These are phyloP conservation scores for Chimonanthus praecox DNA, from an alignment of 164 flowering plant species.

Conservation along the genomic window DNA sequence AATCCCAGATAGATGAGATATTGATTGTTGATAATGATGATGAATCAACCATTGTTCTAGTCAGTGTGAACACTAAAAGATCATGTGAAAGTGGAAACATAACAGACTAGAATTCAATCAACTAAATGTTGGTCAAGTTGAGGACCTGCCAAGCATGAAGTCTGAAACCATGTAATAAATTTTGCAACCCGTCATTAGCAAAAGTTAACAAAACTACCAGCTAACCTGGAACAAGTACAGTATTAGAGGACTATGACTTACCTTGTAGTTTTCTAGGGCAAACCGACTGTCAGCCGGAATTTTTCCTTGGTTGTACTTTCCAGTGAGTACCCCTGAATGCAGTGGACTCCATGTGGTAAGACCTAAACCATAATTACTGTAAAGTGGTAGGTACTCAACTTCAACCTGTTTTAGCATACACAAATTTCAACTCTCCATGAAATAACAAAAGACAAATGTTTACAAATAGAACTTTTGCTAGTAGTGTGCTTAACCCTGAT, in stretches of 20 bases:
- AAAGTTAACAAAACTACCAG: neutral
- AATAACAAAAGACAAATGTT: too few relatives aligned
- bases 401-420: constrained; percentile 13
- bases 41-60: too few relatives aligned
- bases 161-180: neutral
- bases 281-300: constrained; percentile 91
- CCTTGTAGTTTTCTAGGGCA: constrained; percentile 96
- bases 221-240: neutral
- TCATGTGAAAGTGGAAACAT: too few relatives aligned
- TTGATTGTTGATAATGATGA: too few relatives aligned
- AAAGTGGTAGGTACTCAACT: constrained; percentile 79
- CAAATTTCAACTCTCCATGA: neutral
- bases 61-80: too few relatives aligned
- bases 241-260: constrained; percentile 7
- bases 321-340: constrained; percentile 95
- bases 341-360: constrained; percentile 99
- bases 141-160: neutral
- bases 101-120: too few relatives aligned
- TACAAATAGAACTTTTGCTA: too few relatives aligned
- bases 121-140: neutral
- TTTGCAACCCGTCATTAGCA: neutral
- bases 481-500: too few relatives aligned
- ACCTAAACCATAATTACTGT: constrained; percentile 85
- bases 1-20: too few relatives aligned
- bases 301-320: constrained; percentile 73